Evolutionary conservation across 768 basidiomycete species (phyloP).

Genomic region (Podaxis mareebaensis): DNA sequence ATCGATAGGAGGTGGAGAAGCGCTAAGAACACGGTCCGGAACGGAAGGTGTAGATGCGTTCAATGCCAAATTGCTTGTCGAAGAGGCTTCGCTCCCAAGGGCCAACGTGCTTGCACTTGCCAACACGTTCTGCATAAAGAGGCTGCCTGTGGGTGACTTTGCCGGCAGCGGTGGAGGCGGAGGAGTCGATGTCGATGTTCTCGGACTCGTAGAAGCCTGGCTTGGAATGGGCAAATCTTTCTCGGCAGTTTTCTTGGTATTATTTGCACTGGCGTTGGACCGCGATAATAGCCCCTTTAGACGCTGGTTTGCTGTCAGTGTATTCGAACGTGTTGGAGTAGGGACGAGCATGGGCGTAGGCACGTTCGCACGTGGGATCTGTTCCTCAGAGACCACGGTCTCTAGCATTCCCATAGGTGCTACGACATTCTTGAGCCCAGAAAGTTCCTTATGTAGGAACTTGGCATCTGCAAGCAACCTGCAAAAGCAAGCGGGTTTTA

Average conservation of each 20-base stretch:
- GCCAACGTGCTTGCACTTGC: conserved; percentile 10
- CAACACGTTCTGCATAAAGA: conserved; percentile 7
- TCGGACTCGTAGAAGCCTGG: conserved; percentile 25
- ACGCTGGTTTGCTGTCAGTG: conserved; percentile 48
- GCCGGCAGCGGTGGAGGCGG: conserved; percentile 26
- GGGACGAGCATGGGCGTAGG: conserved; percentile 12
- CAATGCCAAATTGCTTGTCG: conserved; percentile 1
- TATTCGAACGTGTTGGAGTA: conserved; percentile 35
- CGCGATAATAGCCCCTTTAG: conserved; percentile 46
- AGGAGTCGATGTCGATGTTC: conserved; percentile 28
- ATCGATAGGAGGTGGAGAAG: conserved; percentile 7
- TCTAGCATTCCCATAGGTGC: conserved; percentile 79
- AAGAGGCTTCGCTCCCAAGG: not conserved
- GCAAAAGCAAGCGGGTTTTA: conserved; percentile 8
- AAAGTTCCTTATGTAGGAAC: conserved; percentile 75
- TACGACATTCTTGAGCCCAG: conserved; percentile 70
- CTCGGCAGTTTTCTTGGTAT: conserved; percentile 24
- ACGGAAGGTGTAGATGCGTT: not conserved
- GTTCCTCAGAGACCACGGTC: conserved; percentile 82
- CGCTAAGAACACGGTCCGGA: conserved; percentile 7
- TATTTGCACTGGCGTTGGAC: conserved; percentile 29
- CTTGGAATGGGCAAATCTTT: conserved; percentile 9
- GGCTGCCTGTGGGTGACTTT: conserved; percentile 16
- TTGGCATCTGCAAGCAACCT: conserved; percentile 82
- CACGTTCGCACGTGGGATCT: conserved; percentile 39